phyloP scores from a whole-genome alignment of 805 yeast species.

The Kurtzmaniella fragi region DNA sequence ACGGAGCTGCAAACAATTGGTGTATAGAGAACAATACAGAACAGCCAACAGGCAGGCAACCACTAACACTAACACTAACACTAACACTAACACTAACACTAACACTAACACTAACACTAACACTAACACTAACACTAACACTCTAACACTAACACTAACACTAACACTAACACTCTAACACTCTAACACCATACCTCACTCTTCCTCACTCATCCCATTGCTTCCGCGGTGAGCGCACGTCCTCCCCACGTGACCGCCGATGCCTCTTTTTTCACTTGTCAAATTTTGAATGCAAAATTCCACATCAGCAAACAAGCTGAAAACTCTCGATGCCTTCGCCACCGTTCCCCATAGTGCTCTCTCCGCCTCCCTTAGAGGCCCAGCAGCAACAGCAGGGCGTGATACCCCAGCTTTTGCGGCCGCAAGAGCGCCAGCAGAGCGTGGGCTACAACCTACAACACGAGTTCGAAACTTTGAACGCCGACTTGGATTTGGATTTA shows the following conservation, averaged over 20 bases:
- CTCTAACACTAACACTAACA: too few relatives aligned
- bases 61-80: too few relatives aligned
- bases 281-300: conserved; percentile 3
- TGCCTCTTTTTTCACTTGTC: conserved; percentile 5
- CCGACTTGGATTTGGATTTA: conserved; percentile 42
- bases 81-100: too few relatives aligned
- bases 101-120: too few relatives aligned
- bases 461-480: conserved; percentile 42
- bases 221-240: conserved; percentile 4
- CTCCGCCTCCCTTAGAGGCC: conserved; percentile 36
- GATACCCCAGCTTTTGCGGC: neutral
- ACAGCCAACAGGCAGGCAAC: too few relatives aligned
- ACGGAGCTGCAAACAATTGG: too few relatives aligned
- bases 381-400: conserved; percentile 1
- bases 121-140: too few relatives aligned
- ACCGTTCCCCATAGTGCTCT: conserved; percentile 25
- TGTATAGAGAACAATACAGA: too few relatives aligned
- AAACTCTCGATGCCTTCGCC: conserved; percentile 11
- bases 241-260: neutral
- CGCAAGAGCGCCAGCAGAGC: conserved; percentile 31
- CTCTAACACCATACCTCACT: too few relatives aligned
- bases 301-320: conserved; percentile 6
- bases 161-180: too few relatives aligned
- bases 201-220: too few relatives aligned
- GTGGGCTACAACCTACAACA: conserved; percentile 44